phyloP scores from a whole-genome alignment of 352 stramenopile genomes.

The Phytophthora pinifolia region DNA sequence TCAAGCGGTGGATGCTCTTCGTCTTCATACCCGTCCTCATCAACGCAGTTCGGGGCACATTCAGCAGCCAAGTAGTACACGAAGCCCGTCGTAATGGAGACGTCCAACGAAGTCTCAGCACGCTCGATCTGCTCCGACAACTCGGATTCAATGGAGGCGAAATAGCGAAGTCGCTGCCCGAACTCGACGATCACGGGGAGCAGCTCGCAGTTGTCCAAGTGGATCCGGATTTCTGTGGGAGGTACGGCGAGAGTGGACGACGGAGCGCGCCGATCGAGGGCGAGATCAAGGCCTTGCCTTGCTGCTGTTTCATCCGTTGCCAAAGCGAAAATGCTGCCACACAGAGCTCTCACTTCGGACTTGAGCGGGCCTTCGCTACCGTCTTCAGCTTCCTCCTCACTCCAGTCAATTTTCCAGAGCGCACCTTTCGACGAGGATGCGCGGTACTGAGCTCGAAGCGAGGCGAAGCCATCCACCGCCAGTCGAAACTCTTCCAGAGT shows the following conservation, averaged over 20 bases:
- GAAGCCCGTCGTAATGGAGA: conserved; percentile 67
- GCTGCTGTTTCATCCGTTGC: conserved; percentile 1
- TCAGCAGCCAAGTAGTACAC: conserved; percentile 61
- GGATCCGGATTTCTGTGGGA: conserved; percentile 52
- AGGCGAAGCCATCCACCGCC: conserved; percentile 45
- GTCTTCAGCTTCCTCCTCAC: conserved; percentile 6
- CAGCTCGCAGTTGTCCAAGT: conserved; percentile 62
- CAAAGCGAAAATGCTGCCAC: conserved; percentile 23
- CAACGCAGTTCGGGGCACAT: conserved; percentile 27
- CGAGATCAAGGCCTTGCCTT: conserved; percentile 44
- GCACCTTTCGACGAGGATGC: conserved; percentile 36
- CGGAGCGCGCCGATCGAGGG: conserved; percentile 41
- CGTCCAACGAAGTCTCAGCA: conserved; percentile 31
- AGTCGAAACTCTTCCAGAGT: conserved; percentile 44
- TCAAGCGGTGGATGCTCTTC: conserved; percentile 3
- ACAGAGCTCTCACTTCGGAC: conserved; percentile 22
- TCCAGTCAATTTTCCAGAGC: conserved; percentile 55
- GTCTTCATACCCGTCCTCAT: conserved; percentile 13
- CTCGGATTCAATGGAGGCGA: conserved; percentile 44
- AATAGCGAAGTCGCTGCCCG: conserved; percentile 44
- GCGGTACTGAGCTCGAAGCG: conserved; percentile 52
- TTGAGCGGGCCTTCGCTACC: conserved; percentile 7
- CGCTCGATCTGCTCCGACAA: conserved; percentile 37
- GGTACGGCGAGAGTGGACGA: conserved; percentile 2
- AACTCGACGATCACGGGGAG: conserved; percentile 53